Evolutionary conservation across 768 basidiomycete species (phyloP), one percentile per base, ranked within the genome.

Genomic region (Kwoniella bestiolae): DNA sequence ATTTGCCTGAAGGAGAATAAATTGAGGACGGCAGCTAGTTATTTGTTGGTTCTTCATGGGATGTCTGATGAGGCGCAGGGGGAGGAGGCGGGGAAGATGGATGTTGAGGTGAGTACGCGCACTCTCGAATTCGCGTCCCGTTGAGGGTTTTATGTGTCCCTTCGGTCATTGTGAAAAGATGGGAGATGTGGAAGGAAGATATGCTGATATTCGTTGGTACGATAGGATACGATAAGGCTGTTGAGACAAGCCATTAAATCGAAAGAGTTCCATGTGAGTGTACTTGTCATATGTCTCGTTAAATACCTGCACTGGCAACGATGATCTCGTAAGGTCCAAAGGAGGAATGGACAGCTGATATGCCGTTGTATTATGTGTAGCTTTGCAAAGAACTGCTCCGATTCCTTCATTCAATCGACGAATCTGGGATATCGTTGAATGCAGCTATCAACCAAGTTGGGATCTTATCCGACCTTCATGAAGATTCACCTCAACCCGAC

Each of bases 361-460:
- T 11, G 16, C 16, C 11, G 16, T 38, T 38, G 35, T 11, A 16
- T 31, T 8, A 26, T 45, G 2, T 31, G 35, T 71, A 91, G 75
- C 84, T 99, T 11, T 96, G 91, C 82, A 87, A 91, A 63, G 95
- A 98, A 77, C 84, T 99, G 14, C 82, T 97, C 16, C 88, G 95
- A 21, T 99, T 99, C 82, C 80, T 98, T 52, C 91, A 90, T 78
- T 94, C 91, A 2, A 90, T 95, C 55, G 95, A 97, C 77, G 91
- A 94, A 45, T 87, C 88, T 0, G 95, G 94, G 32, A 16, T 34
- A 47, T 70, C 74, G 3, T 67, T 78, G 2, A 53, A 67, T 25
- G 50, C 57, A 7, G 76, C 74, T 23, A 66, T 78, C 14, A 25
- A 67, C 3, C 63, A 73, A 38, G 63, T 75, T 16, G 68, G 68